A percentile compares a stretch with the other conserved stretches of the same genome.
Evolutionary conservation across 2,329 filamentous ascomycete genomes (phyloP).

Genomic region (Microdochium nivale): DNA sequence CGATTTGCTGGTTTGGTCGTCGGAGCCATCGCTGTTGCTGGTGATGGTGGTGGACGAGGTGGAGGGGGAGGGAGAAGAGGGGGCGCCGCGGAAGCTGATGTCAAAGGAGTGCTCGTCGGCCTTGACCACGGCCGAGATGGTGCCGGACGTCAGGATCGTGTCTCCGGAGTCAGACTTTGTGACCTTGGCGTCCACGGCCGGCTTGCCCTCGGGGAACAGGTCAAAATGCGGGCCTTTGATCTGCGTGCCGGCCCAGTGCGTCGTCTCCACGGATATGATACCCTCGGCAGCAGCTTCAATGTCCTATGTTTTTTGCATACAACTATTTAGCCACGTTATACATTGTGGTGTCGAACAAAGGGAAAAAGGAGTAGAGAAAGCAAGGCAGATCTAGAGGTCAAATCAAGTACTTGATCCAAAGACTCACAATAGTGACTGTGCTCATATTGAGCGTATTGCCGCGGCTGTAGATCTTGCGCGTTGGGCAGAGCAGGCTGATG

Average conservation of each 20-base stretch:
- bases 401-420: background rate
- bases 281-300: constrained; percentile 48
- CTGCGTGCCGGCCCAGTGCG: constrained; percentile 46
- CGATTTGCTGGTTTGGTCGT: constrained; percentile 16
- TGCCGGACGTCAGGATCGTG: constrained; percentile 41
- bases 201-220: constrained; percentile 43
- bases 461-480: constrained; percentile 41
- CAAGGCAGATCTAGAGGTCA: background rate
- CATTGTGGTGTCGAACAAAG: background rate
- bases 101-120: constrained; percentile 41
- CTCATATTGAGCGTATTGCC: constrained; percentile 48
- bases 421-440: constrained; percentile 41
- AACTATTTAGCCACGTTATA: background rate
- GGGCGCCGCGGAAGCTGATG: constrained; percentile 44
- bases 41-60: background rate
- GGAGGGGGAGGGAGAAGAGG: constrained; percentile 15
- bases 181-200: constrained; percentile 28
- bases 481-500: constrained; percentile 48
- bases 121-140: constrained; percentile 41
- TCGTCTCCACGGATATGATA: constrained; percentile 49
- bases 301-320: constrained; percentile 27
- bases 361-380: background rate
- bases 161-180: constrained; percentile 25
- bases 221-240: constrained; percentile 48
- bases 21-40: background rate